phyloP scores from a whole-genome alignment of 2,329 filamentous ascomycete species.

The Cucurbitaria berberidis region DNA sequence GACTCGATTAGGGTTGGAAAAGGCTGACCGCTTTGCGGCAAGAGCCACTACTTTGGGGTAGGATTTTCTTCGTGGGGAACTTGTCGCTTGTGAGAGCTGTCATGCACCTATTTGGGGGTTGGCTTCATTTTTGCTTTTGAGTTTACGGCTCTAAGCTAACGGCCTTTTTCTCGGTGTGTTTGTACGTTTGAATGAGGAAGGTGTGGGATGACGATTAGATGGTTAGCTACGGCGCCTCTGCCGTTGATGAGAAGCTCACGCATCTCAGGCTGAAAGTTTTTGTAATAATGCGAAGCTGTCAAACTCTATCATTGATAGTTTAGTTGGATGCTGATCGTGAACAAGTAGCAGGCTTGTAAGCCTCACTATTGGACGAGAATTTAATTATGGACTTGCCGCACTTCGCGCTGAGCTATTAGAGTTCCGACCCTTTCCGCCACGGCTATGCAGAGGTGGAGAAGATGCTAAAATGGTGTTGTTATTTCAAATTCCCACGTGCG shows the following conservation, averaged over 20 bases:
- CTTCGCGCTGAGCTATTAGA: neutral
- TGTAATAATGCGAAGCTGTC: constrained; percentile 12
- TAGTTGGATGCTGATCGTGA: neutral
- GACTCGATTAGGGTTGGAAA: neutral
- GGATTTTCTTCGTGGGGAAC: neutral
- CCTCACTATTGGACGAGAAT: neutral
- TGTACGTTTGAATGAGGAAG: constrained; percentile 5
- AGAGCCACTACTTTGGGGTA: constrained; percentile 3
- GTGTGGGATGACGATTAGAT: constrained; percentile 18
- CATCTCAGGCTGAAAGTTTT: constrained; percentile 10
- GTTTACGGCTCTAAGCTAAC: constrained; percentile 9
- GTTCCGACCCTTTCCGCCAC: neutral
- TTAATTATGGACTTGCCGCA: neutral
- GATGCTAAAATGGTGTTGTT: neutral
- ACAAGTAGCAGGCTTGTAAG: neutral
- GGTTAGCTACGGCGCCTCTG: constrained; percentile 19
- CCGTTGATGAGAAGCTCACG: constrained; percentile 8
- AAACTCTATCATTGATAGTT: constrained; percentile 9
- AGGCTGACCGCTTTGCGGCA: constrained; percentile 1
- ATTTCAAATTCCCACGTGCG: neutral
- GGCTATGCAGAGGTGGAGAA: neutral
- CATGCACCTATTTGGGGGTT: constrained; percentile 13
- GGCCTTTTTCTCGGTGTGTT: constrained; percentile 18
- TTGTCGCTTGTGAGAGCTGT: neutral
- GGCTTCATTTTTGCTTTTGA: constrained; percentile 9